A percentile compares a stretch with the other conserved stretches of the same genome.
These are phyloP conservation scores for Rhizopogon roseolus DNA, from an alignment of 768 basidiomycete genomes.

Conservation along the genomic window DNA sequence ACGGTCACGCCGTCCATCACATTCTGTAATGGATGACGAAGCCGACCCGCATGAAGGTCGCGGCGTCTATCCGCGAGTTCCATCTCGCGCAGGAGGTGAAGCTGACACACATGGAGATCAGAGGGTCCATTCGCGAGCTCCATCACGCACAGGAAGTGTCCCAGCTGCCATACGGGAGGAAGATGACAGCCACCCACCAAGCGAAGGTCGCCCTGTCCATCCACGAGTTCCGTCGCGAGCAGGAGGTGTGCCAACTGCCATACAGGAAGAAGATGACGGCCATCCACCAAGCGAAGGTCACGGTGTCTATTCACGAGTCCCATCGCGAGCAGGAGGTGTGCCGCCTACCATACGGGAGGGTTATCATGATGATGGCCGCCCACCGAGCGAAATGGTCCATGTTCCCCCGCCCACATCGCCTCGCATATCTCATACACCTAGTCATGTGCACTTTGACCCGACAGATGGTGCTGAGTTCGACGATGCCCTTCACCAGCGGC, in stretches of 20 bases:
- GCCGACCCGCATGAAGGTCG: not conserved
- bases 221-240: constrained; percentile 9
- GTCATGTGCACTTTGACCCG: constrained; percentile 6
- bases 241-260: constrained; percentile 5
- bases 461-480: constrained; percentile 30
- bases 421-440: constrained; percentile 5
- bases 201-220: not conserved
- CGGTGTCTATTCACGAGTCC: constrained; percentile 5
- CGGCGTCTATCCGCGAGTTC: constrained; percentile 3
- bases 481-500: constrained; percentile 40
- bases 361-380: constrained; percentile 7
- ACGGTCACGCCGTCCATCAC: not conserved
- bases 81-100: constrained; percentile 5
- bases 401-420: constrained; percentile 11
- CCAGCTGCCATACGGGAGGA: constrained; percentile 12
- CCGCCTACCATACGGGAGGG: constrained; percentile 12
- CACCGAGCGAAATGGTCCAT: constrained; percentile 21
- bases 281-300: constrained; percentile 3
- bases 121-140: not conserved
- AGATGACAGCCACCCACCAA: constrained; percentile 2
- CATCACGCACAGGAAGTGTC: constrained; percentile 1
- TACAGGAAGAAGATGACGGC: constrained; percentile 9
- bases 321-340: constrained; percentile 10
- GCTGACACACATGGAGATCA: not conserved
- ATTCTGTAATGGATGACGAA: not conserved